Evolutionary conservation across 805 yeast genomes (phyloP), one percentile per base, ranked within the genome.

Genomic region (Lipomyces lipofer): DNA sequence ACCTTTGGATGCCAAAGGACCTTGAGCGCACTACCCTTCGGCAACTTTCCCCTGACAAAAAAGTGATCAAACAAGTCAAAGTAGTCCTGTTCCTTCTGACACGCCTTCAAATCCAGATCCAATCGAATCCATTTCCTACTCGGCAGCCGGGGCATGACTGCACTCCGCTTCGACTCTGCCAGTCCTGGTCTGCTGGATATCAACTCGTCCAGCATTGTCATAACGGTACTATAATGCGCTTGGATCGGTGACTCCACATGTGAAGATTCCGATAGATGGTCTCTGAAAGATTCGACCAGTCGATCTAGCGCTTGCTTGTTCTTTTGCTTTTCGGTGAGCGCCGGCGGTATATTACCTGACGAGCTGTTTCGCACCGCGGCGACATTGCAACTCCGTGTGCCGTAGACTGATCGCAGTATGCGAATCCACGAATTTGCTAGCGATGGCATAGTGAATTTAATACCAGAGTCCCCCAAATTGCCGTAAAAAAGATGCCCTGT

Each of bases 11-110:
- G 7, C 60, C 60, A 56, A 7, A 56, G 28, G 3, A 56, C 25
- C 27, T 24, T 22, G n/a, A 29, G 29, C 28, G 60, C 60, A 3
- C 39, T 28, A 8, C 21, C 9, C 15, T 25, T 32, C n/a, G 39
- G 22, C 21, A 56, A 21, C 28, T 19, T 36, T 5, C 60, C 57
- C 2, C 60, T 51, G 9, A 48, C 36, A 28, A 52, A 56, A 30
- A 24, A 44, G 10, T 52, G 29, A 19, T 47, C 43, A 13, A 53
- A 56, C 17, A 52, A 15, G 3, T 29, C 45, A 15, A 56, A 7
- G 15, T 48, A 15, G 30, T 56, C 58, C 8, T 30, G 40, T 33
- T 53, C 50, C 13, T 38, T n/a, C 21, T n/a, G 25, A n/a, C 55
- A 54, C 15, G 46, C 44, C 15, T 30, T 42, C 22, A 45, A 12